Base-by-base conservation (phyloP, 805 yeast species). In the Ogataea dorogensis region DNA sequence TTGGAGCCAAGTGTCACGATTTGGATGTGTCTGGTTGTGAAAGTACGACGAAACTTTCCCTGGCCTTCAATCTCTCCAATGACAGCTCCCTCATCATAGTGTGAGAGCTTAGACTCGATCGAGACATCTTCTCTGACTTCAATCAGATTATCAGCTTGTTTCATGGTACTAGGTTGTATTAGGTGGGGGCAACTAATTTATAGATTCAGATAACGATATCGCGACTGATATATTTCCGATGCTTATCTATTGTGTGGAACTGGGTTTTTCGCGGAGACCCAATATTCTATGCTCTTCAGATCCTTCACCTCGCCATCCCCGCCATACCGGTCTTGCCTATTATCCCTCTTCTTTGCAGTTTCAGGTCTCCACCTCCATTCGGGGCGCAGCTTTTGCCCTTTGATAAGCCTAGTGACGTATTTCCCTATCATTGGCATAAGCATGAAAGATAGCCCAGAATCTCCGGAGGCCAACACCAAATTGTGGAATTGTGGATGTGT, bases 241-340 rank as follows among this genome's bases (percentile, higher is more conserved):
- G 7, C 17, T 8, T 16, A 17, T 17, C 30, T 20, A 13, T 28
- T 15, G 28, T 49, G 53, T 3, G 53, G 50, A 2, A 11, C 12
- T 2, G 51, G 46, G 24, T 43, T 41, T 9, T 26, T 24, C 7
- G 40, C 50, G 3, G 46, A 43, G 8, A 53, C 49, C 64, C 63
- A 59, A 18, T 44, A 31, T 5, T 38, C 20, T 2, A 59, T 40
- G 6, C 50, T 54, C 26, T 50, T 50, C 19, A 59, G 29, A 35
- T 61, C 65, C 23, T 49, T 50, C 21, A 61, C 25, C 2, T 24
- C 46, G 12, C 60, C 54, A 3, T 43, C 39, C 8, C 64, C 66
- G 17, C 66, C 66, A 32, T 44, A 42, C 33, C 66, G 50, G 7
- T 36, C 42, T 25, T 59, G 62, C 10, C 45, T 13, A 10, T 49